A percentile compares a stretch with the other conserved stretches of the same genome.
These are phyloP conservation scores for Aspergillus udagawae DNA, from an alignment of 2,329 filamentous ascomycete species.

Conservation along the genomic window DNA sequence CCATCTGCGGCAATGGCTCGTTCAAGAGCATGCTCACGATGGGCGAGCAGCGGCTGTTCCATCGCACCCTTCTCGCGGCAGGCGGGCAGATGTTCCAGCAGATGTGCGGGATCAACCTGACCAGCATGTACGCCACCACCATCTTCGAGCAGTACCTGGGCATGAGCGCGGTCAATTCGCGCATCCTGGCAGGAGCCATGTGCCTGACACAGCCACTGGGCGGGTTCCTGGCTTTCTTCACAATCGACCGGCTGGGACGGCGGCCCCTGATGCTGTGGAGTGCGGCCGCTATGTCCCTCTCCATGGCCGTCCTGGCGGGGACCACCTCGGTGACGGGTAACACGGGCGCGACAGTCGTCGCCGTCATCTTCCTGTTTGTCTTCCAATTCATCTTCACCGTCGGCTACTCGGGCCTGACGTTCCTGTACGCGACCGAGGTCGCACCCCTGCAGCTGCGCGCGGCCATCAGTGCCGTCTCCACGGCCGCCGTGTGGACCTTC, in stretches of 20 bases:
- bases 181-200: constrained; percentile 28
- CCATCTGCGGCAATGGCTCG: constrained; percentile 31
- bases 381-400: constrained; percentile 60
- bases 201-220: constrained; percentile 34
- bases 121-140: constrained; percentile 33
- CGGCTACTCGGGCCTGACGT: constrained; percentile 57
- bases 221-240: constrained; percentile 44
- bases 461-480: constrained; percentile 55
- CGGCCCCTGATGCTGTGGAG: constrained; percentile 33
- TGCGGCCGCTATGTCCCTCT: constrained; percentile 25
- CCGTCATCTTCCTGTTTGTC: constrained; percentile 55
- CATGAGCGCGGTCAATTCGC: constrained; percentile 18
- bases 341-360: constrained; percentile 47
- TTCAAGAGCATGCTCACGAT: constrained; percentile 38
- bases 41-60: constrained; percentile 32
- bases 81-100: constrained; percentile 35
- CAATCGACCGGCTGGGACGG: constrained; percentile 41
- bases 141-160: constrained; percentile 37
- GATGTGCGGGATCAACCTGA: constrained; percentile 36
- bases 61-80: constrained; percentile 31
- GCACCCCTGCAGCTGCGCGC: constrained; percentile 42
- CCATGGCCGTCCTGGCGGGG: constrained; percentile 44
- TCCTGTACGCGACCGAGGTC: constrained; percentile 58
- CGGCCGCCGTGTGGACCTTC: constrained; percentile 41
- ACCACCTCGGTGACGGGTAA: constrained; percentile 45